Conservation (phyloP, 345 rosid species). For the Rhizophora apiculata region DNA sequence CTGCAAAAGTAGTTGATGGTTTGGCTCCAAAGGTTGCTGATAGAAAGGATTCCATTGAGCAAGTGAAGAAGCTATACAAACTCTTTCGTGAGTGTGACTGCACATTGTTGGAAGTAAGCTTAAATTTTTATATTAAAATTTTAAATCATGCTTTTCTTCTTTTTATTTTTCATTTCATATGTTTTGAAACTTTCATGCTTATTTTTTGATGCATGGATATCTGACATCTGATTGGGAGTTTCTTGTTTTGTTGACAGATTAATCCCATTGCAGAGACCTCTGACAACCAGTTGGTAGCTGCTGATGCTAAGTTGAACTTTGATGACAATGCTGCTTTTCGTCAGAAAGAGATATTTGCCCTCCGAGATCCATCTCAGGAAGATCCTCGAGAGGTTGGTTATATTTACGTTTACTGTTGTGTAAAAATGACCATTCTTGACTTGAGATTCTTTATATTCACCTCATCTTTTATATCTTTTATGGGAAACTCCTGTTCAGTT, state of each 20-base stretch:
- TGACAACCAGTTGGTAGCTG: slow-evolving; percentile 82
- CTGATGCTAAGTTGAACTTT: slow-evolving; percentile 98
- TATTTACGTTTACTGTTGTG: background rate
- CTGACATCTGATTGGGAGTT: background rate
- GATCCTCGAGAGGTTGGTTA: slow-evolving; percentile 89
- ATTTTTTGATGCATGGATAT: slow-evolving; percentile 2
- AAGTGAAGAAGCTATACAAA: slow-evolving; percentile 93
- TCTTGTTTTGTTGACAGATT: slow-evolving; percentile 46
- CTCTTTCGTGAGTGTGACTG: slow-evolving; percentile 82
- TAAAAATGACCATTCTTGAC: background rate
- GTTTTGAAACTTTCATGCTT: background rate
- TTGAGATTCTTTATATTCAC: no score
- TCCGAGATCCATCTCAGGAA: slow-evolving; percentile 93
- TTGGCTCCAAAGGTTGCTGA: slow-evolving; percentile 83
- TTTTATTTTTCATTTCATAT: background rate
- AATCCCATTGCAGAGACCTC: slow-evolving; percentile 97
- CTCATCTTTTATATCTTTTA: no score
- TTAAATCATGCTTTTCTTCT: background rate
- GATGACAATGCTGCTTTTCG: slow-evolving; percentile 97
- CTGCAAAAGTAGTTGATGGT: slow-evolving; percentile 96
- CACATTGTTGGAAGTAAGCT: slow-evolving; percentile 92
- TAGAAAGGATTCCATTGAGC: slow-evolving; percentile 77
- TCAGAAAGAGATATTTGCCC: slow-evolving; percentile 72
- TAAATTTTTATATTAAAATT: background rate
- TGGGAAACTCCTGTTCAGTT: no score